Evolutionary conservation across 2,329 filamentous ascomycete species (phyloP), one percentile per base, ranked within the genome.

Genomic region (Talaromyces sp.): DNA sequence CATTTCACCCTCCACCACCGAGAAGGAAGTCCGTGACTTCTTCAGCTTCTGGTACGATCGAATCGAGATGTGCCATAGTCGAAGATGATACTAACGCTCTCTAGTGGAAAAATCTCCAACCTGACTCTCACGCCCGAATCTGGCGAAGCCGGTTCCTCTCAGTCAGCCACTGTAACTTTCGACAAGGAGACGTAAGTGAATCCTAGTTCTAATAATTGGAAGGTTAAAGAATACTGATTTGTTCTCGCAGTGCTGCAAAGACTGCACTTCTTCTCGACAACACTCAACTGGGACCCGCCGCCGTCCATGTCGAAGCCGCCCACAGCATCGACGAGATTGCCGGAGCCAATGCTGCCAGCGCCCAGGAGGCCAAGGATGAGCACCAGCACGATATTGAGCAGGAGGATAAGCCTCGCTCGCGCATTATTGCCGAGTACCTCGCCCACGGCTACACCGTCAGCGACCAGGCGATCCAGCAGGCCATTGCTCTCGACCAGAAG

Each of bases 231-330:
- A 54, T 54, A 5, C 59, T 57, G 12, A 50, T 19, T 48, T 54
- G 53, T 57, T n/a, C n/a, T 9, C 24, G 50, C 24, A 80, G 78
- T 14, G 94, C 94, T 56, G 92, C 93, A 62, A 97, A 96, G 83
- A 99, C 94, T 24, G 94, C 94, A 27, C 89, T 97, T 46, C 89
- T 99, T 62, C 88, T 99, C 65, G 93, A 97, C 80, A 95, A 96
- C 82, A 99, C 94, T 57, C 90, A 96, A 78, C 89, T 99, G 56
- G 92, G 92, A 65, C 77, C 82, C 54, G 81, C 83, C 60, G 80
- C 88, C 62, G 91, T 92, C 66, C 87, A 94, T 71, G 95, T 99
- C 72, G 82, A 85, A 60, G 85, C 92, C 54, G 84, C 88, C 50
- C 84, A 86, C 65, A 84, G 84, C 56, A 81, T 88, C 64, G 88